A percentile compares a stretch with the other conserved stretches of the same genome.
These are phyloP conservation scores for Geotrichum bryndzae DNA, from an alignment of 1,139 yeast species.

Conservation along the genomic window DNA sequence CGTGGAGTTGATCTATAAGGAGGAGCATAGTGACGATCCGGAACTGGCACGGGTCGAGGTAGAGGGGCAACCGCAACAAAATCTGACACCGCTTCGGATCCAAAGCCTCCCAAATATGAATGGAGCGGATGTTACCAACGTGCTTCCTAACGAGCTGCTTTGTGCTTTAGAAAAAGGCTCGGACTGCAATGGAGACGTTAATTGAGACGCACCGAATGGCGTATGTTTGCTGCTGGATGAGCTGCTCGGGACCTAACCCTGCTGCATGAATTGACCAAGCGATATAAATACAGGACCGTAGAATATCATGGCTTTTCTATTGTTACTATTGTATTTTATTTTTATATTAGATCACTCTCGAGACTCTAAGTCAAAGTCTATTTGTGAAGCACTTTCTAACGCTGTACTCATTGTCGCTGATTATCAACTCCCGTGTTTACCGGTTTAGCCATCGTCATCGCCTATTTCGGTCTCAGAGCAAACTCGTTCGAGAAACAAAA, in stretches of 20 bases:
- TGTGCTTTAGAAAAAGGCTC: background rate
- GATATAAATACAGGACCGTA: background rate
- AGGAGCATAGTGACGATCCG: background rate
- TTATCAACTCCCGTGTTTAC: background rate
- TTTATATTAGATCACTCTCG: background rate
- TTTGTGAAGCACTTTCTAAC: background rate
- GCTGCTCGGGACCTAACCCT: background rate
- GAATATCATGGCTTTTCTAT: background rate
- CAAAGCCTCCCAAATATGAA: background rate
- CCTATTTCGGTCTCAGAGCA: background rate
- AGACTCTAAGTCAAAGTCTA: no score
- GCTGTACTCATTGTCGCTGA: background rate
- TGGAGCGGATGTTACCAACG: background rate
- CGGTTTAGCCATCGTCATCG: background rate
- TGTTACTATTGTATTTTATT: background rate
- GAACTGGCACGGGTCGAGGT: background rate
- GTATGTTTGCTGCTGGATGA: background rate
- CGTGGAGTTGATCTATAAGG: slow-evolving; percentile 11
- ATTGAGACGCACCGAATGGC: background rate
- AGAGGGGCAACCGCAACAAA: background rate
- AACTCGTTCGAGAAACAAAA: background rate
- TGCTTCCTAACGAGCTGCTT: background rate
- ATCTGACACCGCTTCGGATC: background rate
- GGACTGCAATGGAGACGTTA: background rate
- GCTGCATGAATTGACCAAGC: background rate